A percentile compares a stretch with the other conserved stretches of the same genome.
Conservation (phyloP, 2,329 filamentous ascomycete species). For the Exophiala oligosperma region DNA sequence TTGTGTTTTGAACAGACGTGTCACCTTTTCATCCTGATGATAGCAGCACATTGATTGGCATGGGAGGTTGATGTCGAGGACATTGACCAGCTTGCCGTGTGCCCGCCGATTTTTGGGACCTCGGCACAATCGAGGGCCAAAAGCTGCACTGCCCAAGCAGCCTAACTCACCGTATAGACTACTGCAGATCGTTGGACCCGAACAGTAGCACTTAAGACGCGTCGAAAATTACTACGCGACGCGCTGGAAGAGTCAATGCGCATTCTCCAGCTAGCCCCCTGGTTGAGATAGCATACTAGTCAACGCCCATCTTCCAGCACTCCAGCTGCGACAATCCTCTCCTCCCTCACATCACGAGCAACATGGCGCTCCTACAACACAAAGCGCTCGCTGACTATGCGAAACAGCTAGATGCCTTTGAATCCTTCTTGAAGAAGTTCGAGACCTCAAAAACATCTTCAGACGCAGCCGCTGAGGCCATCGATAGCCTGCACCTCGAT, state of each 20-base stretch:
- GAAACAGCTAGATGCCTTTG: constrained; percentile 76
- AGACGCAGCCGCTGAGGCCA: constrained; percentile 71
- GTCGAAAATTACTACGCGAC: too few relatives aligned
- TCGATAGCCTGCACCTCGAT: constrained; percentile 82
- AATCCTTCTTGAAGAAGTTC: constrained; percentile 84
- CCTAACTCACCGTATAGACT: not conserved
- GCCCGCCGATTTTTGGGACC: not conserved
- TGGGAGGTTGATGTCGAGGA: not conserved
- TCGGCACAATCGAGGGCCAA: not conserved
- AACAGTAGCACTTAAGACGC: too few relatives aligned
- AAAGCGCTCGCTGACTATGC: constrained; percentile 81
- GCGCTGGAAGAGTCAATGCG: too few relatives aligned
- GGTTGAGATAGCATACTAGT: too few relatives aligned
- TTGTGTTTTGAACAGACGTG: too few relatives aligned
- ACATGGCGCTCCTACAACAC: constrained; percentile 83
- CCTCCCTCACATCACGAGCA: constrained; percentile 28
- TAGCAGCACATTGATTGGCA: too few relatives aligned
- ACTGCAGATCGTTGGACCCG: too few relatives aligned
- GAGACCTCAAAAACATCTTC: constrained; percentile 70
- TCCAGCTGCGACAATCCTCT: not conserved
- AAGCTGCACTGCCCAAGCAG: not conserved
- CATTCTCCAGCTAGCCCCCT: too few relatives aligned
- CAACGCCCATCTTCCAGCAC: not conserved
- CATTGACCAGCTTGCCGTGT: not conserved
- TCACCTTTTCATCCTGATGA: too few relatives aligned